phyloP scores from a whole-genome alignment of 2,329 filamentous ascomycete species.

The Amphichorda felina region DNA sequence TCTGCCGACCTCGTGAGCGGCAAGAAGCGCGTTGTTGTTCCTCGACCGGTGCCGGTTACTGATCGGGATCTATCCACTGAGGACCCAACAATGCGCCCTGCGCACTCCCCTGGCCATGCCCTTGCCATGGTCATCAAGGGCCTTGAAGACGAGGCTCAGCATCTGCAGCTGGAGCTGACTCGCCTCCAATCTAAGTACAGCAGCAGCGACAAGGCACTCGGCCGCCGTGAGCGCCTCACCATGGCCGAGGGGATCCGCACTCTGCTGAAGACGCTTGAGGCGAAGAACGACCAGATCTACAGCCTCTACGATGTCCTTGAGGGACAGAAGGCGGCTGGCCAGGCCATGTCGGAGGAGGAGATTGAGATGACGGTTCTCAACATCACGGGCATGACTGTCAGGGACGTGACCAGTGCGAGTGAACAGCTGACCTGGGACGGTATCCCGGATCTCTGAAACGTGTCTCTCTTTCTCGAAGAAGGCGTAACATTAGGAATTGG shows the following conservation, averaged over 20 bases:
- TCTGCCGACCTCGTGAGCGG: slow-evolving; percentile 23
- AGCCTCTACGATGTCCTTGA: slow-evolving; percentile 74
- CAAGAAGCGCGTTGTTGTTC: slow-evolving; percentile 49
- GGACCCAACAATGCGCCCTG: slow-evolving; percentile 49
- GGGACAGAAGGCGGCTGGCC: slow-evolving; percentile 57
- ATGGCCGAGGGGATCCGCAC: slow-evolving; percentile 49
- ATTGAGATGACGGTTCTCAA: slow-evolving; percentile 52
- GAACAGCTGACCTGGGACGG: slow-evolving; percentile 30
- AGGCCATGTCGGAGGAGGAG: slow-evolving; percentile 50
- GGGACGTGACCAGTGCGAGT: slow-evolving; percentile 23
- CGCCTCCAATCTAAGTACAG: slow-evolving; percentile 51
- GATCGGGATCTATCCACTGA: slow-evolving; percentile 40
- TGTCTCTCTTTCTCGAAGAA: neutral
- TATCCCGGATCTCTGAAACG: slow-evolving; percentile 15
- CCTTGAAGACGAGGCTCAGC: slow-evolving; percentile 66
- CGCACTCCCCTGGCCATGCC: slow-evolving; percentile 58
- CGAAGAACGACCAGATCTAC: slow-evolving; percentile 72
- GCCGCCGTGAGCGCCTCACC: slow-evolving; percentile 49
- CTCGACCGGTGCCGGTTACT: slow-evolving; percentile 55
- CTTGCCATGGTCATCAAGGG: slow-evolving; percentile 76
- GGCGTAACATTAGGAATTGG: neutral
- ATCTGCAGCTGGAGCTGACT: slow-evolving; percentile 60
- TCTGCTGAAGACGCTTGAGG: slow-evolving; percentile 52
- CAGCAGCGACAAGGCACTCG: slow-evolving; percentile 52
- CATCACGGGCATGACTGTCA: slow-evolving; percentile 33